Base-by-base conservation (phyloP, 768 basidiomycete genomes). In the Strobilomyces dryophilus region DNA sequence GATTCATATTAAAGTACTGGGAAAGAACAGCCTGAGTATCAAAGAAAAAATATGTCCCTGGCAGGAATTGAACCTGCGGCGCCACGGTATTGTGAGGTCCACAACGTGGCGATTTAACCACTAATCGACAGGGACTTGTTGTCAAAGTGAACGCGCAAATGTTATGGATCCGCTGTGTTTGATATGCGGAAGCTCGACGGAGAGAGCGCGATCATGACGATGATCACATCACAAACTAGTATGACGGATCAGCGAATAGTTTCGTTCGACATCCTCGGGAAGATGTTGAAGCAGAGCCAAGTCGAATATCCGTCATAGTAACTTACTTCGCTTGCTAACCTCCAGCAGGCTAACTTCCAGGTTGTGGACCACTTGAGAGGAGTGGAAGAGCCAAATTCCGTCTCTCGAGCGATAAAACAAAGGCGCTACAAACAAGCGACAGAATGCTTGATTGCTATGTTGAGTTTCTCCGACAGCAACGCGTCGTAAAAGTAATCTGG, bases 41-140 rank as follows among this genome's bases (percentile, higher is more conserved):
- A n/a, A n/a, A 32, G 0, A 49, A 64, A 71, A 63, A 50, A 8
- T 20, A 8, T 71, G 70, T 71, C 68, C 70, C 64, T 69, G 68
- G 67, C 67, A 70, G 67, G 67, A 69, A 69, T 69, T 65, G 67
- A 69, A 69, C 67, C 67, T 66, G 69, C 69, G 69, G 52, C 70
- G 59, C 60, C 71, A 71, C 70, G 70, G 70, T 61, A 18, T 17
- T 58, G 68, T 59, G 66, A 57, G 49, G 34, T 64, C 70, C 70
- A 71, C 70, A 73, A 71, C 70, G 68, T 71, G 71, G 61, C 61
- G 70, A 71, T 71, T 73, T 71, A 68, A 73, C 70, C 70, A 71
- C 70, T 73, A 71, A 71, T 71, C 71, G 71, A 71, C 70, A 71
- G 58, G 70, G 71, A 73, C 71, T 59, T 60, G 27, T n/a, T 26